Percentiles rank a stretch among this genome's conserved stretches.
These are phyloP conservation scores for Wickerhamomyces chambardii DNA, from an alignment of 805 yeast genomes.

Conservation along the genomic window DNA sequence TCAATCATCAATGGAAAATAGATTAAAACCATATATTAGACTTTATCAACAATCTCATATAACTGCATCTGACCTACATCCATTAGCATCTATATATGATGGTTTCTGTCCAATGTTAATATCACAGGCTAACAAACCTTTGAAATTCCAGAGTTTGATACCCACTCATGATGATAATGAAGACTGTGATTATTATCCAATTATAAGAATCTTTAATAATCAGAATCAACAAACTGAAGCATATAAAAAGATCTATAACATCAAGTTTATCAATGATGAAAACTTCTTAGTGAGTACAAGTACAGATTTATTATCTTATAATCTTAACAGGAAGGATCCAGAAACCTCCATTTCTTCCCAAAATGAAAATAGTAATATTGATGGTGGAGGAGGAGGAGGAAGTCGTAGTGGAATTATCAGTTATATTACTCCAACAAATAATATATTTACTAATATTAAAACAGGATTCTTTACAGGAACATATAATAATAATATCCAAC, in stretches of 20 bases:
- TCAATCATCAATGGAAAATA: background rate
- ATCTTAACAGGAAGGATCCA: constrained; percentile 18
- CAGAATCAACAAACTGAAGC: constrained; percentile 22
- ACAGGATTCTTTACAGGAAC: constrained; percentile 21
- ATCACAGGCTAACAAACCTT: constrained; percentile 23
- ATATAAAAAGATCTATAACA: constrained; percentile 20
- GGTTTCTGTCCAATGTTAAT: constrained; percentile 18
- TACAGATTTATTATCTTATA: constrained; percentile 20
- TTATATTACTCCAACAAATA: constrained; percentile 3
- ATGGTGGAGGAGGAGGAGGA: too few species aligned
- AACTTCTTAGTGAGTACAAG: constrained; percentile 23
- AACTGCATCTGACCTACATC: constrained; percentile 22
- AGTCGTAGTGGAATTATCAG: constrained; percentile 12
- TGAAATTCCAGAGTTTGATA: constrained; percentile 19
- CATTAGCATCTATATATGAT: constrained; percentile 22
- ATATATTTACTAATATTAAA: constrained; percentile 10
- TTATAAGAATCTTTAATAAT: constrained; percentile 19
- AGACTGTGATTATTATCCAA: constrained; percentile 4
- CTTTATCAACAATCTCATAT: constrained; percentile 21
- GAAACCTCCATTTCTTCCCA: constrained; percentile 1
- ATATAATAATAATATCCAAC: constrained; percentile 18
- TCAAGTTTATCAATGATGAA: constrained; percentile 13
- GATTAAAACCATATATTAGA: constrained; percentile 25
- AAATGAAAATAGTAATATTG: too few species aligned
- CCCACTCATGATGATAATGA: constrained; percentile 4